Conservation (phyloP, 768 basidiomycete species). For the Agaricus subrufescens region DNA sequence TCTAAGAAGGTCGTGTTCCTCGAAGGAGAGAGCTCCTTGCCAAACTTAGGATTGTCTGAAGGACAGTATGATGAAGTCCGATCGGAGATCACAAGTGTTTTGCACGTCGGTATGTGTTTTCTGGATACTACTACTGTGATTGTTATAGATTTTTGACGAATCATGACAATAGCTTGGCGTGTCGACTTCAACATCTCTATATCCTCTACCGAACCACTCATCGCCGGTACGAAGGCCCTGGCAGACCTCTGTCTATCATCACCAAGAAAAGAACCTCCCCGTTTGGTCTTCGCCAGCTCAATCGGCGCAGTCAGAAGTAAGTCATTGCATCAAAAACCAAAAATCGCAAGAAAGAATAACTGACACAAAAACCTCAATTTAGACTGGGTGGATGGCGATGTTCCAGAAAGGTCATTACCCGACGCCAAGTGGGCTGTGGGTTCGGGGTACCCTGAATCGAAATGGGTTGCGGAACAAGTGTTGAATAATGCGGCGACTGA, state of each 20-base stretch:
- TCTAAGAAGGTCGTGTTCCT: slow-evolving; percentile 28
- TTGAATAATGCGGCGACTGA: slow-evolving; percentile 21
- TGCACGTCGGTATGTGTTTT: slow-evolving; percentile 27
- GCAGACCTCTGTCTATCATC: slow-evolving; percentile 33
- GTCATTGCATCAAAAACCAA: not conserved
- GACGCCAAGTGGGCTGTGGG: slow-evolving; percentile 24
- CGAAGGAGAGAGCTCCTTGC: slow-evolving; percentile 29
- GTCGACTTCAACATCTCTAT: slow-evolving; percentile 42
- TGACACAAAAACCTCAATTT: not conserved
- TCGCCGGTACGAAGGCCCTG: slow-evolving; percentile 34
- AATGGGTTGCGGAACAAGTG: slow-evolving; percentile 36
- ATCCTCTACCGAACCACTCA: slow-evolving; percentile 37
- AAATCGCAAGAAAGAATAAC: no score
- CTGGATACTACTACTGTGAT: not conserved
- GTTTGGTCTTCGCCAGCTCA: slow-evolving; percentile 35
- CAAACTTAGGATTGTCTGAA: slow-evolving; percentile 21
- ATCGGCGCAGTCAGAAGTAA: slow-evolving; percentile 21
- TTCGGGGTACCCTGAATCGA: slow-evolving; percentile 34
- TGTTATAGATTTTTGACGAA: not conserved
- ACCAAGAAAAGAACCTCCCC: slow-evolving; percentile 18
- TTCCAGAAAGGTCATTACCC: slow-evolving; percentile 20
- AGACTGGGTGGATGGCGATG: slow-evolving; percentile 12
- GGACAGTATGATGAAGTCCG: slow-evolving; percentile 26
- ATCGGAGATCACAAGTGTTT: slow-evolving; percentile 26
- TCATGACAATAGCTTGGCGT: slow-evolving; percentile 30